Conservation (phyloP, 805 yeast genomes). For the Saccharomycopsis guyanensis region DNA sequence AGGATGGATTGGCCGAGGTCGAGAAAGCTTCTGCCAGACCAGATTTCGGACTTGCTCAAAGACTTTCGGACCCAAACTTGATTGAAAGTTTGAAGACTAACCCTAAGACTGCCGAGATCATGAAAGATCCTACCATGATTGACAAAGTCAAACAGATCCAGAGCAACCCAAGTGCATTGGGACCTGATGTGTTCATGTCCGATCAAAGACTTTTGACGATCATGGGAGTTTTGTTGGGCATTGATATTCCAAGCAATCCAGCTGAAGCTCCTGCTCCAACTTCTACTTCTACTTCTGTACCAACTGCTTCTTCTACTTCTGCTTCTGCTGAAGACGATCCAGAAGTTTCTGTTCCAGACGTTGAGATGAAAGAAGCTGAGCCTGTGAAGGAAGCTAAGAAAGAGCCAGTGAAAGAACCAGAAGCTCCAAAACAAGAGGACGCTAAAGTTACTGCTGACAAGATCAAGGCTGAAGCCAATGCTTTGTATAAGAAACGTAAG, state of each 20-base stretch:
- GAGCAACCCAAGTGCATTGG: conserved; percentile 67
- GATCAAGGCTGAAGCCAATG: conserved; percentile 80
- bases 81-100: conserved; percentile 67
- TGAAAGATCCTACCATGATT: conserved; percentile 83
- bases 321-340: conserved; percentile 4
- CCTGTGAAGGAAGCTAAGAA: conserved; percentile 30
- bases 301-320: conserved; percentile 27
- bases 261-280: conserved; percentile 26
- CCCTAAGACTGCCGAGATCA: conserved; percentile 80
- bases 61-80: conserved; percentile 75
- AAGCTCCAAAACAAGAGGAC: conserved; percentile 25
- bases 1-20: conserved; percentile 69
- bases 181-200: conserved; percentile 51
- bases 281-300: conserved; percentile 25
- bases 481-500: conserved; percentile 73
- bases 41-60: conserved; percentile 61
- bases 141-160: conserved; percentile 55
- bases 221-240: conserved; percentile 78
- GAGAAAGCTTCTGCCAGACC: conserved; percentile 45
- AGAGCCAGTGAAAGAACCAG: conserved; percentile 29
- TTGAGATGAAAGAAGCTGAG: conserved; percentile 22
- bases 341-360: conserved; percentile 13
- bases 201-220: conserved; percentile 88
- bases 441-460: conserved; percentile 50
- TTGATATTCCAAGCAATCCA: conserved; percentile 43